Base-by-base conservation (phyloP, 768 basidiomycete species). In the Tricholoma hemisulphureum region DNA sequence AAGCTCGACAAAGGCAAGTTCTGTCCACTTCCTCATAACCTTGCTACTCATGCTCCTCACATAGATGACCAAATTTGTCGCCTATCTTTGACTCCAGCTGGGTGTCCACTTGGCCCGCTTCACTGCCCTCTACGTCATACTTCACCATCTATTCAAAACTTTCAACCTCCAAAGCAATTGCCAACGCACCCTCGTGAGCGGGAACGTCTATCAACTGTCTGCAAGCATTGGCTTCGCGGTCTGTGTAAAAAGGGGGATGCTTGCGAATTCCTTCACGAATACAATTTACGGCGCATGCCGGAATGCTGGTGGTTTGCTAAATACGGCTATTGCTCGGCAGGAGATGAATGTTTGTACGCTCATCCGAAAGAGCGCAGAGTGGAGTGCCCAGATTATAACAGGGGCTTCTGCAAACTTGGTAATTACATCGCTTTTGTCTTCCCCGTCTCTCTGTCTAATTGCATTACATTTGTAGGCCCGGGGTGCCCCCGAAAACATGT, bases 241-340 rank as follows among this genome's bases (percentile, higher is more conserved):
- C 80, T 99, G 16, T 98, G 97, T 75, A 98, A 98, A 77, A 98
- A 98, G 73, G 96, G 95, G 53, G 91, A 95, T 69, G 88, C 90
- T 23, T 99, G 97, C 76, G 97, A 98, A 76, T 99, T 98, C 73
- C 81, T 98, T 69, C 97, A 99, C 75, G 97, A 98, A 76, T 99
- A 98, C 78, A 97, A 98, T 71, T 82, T 99, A 51, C 78, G 97
- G 58, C 88, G 93, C 59, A 98, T 98, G 95, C 97, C 97, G 6
- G 93, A 98, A 71, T 98, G 97, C 67, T 97, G 94, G 89, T 98
- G 95, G 95, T 98, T 87, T 72, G 93, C 93, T 52, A 97, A 96
- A 72, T 95, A 94, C 67, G 97, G 97, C 14, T 98, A 95, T 73
- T 98, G 97, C 71, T 92, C 93, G 23, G 89, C 95, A 18, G 96